Evolutionary conservation across 257 asterid genomes (phyloP), one percentile per base, ranked within the genome.

Genomic region (Cruciata laevipes): DNA sequence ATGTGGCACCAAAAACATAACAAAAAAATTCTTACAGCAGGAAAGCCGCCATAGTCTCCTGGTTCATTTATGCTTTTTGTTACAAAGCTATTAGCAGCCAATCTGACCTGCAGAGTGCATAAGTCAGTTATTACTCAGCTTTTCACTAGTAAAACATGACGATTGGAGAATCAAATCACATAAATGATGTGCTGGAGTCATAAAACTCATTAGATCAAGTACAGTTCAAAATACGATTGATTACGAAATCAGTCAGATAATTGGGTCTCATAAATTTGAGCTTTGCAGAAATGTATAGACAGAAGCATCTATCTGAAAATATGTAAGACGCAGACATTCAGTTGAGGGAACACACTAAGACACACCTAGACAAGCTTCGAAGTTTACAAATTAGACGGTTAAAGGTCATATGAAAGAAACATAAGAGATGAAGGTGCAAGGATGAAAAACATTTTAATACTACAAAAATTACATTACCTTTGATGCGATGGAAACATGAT

Each of bases 1-100:
- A 64, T 13, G 63, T 37, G 32, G n/a, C 20, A 16, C 66, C 33
- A 63, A 71, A 38, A 65, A 67, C 40, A 27, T 20, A 30, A 75
- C 56, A 55, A 49, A 20, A 35, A 61, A 72, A 75, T 69, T 49
- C 95, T 84, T 84, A 93, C 99, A 80, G 97, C 97, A 77, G 99
- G 97, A 77, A 93, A 90, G 69, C 99, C 99, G 64, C 95, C 99
- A 77, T 88, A 93, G 74, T 90, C 97, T 70, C 97, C 97, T 25
- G 95, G 75, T 80, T 85, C 84, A 67, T 40, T 73, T 69, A 93
- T 90, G 86, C 79, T 83, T 86, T 90, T 93, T 71, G 95, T 90
- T 75, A 81, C 95, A 20, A 85, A 85, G 78, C 95, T 84, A 70
- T 86, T 85, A 33, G 95, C 99, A 66, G 99, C 99, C 76, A 93